Conservation (phyloP, 2,329 filamentous ascomycete species). For the Epichloe brachyelytri region DNA sequence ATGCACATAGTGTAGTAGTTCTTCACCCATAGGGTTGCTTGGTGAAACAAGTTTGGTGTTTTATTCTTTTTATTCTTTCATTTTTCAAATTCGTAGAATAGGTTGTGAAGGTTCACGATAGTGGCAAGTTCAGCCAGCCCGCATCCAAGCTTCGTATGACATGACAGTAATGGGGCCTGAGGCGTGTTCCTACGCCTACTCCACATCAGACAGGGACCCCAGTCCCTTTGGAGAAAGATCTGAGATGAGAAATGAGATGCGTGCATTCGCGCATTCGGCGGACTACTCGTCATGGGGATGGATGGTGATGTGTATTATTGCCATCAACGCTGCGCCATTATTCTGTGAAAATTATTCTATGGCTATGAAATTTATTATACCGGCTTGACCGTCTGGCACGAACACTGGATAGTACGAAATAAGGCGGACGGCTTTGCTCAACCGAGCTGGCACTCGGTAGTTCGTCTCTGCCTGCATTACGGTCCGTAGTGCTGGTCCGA, state of each 20-base stretch:
- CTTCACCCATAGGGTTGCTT: neutral
- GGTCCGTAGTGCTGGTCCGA: no score
- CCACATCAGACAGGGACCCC: neutral
- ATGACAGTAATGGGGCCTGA: no score
- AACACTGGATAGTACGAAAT: no score
- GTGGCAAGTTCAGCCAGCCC: neutral
- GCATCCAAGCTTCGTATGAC: neutral
- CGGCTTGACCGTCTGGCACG: no score
- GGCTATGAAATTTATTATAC: no score
- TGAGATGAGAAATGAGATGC: neutral
- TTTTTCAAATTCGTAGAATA: neutral
- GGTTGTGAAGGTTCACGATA: neutral
- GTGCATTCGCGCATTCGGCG: neutral
- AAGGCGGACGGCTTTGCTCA: no score
- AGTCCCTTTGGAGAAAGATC: neutral
- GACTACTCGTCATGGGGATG: neutral
- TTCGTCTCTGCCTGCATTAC: no score
- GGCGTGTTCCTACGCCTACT: neutral
- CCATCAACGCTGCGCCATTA: no score
- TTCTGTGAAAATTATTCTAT: no score
- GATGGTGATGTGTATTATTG: no score
- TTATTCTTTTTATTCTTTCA: neutral
- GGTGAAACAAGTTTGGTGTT: neutral
- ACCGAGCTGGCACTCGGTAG: no score
- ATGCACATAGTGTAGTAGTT: neutral